Evolutionary conservation across 1,284 basidiomycete genomes (phyloP).

Genomic region (Retiboletus flavoniger): DNA sequence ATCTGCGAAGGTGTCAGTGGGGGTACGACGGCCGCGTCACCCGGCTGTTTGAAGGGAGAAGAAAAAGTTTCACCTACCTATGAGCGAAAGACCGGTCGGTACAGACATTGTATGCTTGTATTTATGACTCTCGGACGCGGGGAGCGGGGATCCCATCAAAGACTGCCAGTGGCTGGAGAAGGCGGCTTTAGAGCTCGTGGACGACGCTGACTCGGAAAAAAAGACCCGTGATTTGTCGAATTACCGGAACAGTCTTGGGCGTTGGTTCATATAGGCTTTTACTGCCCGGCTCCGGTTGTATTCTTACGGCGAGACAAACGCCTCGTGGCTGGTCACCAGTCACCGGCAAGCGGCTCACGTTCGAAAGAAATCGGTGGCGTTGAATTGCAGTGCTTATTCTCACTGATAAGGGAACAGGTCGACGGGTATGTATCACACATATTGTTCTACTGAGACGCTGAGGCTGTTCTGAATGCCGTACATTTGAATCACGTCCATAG

Average conservation of each 20-base stretch:
- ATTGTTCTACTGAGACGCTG: neutral
- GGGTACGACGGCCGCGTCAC: too few species aligned
- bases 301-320: neutral
- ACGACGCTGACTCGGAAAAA: neutral
- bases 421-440: neutral
- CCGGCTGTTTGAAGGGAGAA: neutral
- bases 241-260: too few species aligned
- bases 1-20: conserved; percentile 6
- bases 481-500: neutral
- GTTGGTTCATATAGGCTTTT: neutral
- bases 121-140: too few species aligned
- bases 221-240: neutral
- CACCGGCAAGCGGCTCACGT: neutral
- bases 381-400: neutral
- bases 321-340: neutral
- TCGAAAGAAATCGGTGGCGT: neutral
- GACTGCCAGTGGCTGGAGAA: neutral
- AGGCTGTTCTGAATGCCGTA: neutral
- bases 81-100: conserved; percentile 17
- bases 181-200: neutral
- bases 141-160: too few species aligned
- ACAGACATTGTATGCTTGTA: conserved; percentile 4
- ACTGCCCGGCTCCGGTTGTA: conserved; percentile 16
- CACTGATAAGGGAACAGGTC: neutral
- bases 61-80: conserved; percentile 11